Evolutionary conservation across 164 flowering plant genomes (phyloP), one percentile per base, ranked within the genome.

Genomic region (Magnolia officinalis): DNA sequence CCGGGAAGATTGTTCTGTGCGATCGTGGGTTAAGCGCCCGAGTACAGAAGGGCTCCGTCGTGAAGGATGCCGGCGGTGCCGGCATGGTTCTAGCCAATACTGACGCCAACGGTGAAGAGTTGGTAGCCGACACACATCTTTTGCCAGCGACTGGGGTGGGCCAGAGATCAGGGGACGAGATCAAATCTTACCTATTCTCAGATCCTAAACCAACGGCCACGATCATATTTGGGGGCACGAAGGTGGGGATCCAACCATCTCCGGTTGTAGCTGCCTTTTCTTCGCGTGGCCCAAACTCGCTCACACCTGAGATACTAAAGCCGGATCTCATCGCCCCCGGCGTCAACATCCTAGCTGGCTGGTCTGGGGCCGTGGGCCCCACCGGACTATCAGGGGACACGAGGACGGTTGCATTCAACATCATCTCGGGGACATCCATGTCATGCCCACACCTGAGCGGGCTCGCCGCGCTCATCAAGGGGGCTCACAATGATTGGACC

Each of bases 291-390:
- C 97, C 98, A 0, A 91, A 90, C 71, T 65, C 80, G 2, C 66
- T 91, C 76, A 86, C 91, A 1, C 88, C 89, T 0, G 87, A 85
- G 50, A 83, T 94, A 59, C 92, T 94, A 31, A 94, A 94, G 81
- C 97, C 98, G 1, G 98, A 94, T 80, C n/a, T 94, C 4, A 85
- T 90, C 24, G 97, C 96, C 14, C 98, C 98, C 0, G 97, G 98
- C 26, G 96, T 94, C 65, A 88, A 90, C 75, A 92, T 94, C 76
- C 81, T 92, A 20, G 98, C 98, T 0, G 95, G 91, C 8, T 94
- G 98, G 98, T 84, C 94, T 0, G 91, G 89, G 0, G 79, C 78
- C 29, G 84, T 73, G 8, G 89, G 91, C 19, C 98, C 98, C 7
- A 88, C 94, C 0, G 93, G 89, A 10, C 74, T 91, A 64, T 16